These are phyloP conservation scores for Umbelopsis sp. DNA, from an alignment of 192 early-diverging fungal genomes.

Conservation along the genomic window DNA sequence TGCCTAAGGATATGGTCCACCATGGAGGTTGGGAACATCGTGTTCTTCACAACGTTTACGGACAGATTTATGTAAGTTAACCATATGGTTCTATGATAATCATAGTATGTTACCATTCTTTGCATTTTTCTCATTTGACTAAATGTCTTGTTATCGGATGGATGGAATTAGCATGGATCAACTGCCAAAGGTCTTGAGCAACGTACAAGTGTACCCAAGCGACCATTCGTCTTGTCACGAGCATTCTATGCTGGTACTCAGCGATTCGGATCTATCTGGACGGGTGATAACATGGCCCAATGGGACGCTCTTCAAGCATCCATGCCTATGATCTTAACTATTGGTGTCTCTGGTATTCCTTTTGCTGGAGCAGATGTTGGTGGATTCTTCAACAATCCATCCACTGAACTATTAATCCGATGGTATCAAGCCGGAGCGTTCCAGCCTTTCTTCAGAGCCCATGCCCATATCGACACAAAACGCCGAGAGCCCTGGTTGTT, in stretches of 20 bases:
- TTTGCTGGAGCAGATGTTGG: slow-evolving; percentile 96
- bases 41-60: slow-evolving; percentile 93
- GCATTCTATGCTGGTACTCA: slow-evolving; percentile 97
- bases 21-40: slow-evolving; percentile 90
- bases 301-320: slow-evolving; percentile 87
- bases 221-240: slow-evolving; percentile 96
- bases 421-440: slow-evolving; percentile 97
- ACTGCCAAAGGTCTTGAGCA: slow-evolving; percentile 78
- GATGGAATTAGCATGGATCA: slow-evolving; percentile 78
- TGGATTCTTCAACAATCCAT: slow-evolving; percentile 96
- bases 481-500: slow-evolving; percentile 96
- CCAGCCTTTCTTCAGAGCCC: slow-evolving; percentile 97
- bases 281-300: slow-evolving; percentile 91
- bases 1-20: slow-evolving; percentile 93
- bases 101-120: background rate
- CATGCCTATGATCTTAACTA: slow-evolving; percentile 88
- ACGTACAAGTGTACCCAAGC: slow-evolving; percentile 55
- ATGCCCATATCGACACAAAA: slow-evolving; percentile 97
- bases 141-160: too few species aligned
- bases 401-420: slow-evolving; percentile 84
- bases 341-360: slow-evolving; percentile 84
- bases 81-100: background rate
- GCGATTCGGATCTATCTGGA: slow-evolving; percentile 96
- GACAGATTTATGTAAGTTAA: slow-evolving; percentile 69
- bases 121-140: background rate